Conservation (phyloP, 179 eudicot species). For the Spinacia oleracea region DNA sequence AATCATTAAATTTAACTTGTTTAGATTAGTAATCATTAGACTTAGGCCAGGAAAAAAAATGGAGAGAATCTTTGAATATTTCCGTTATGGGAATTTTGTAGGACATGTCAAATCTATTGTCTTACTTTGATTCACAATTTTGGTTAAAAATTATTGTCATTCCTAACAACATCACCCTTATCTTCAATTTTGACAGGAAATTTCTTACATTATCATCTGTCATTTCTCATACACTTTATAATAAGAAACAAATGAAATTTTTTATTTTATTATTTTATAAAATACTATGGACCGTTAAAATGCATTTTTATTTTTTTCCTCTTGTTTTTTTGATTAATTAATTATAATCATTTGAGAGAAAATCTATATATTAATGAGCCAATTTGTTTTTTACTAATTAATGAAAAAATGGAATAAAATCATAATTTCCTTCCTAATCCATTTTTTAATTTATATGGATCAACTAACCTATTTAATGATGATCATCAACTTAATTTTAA, state of each 20-base stretch:
- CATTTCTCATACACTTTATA: background rate
- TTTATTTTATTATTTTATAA: background rate
- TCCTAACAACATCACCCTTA: background rate
- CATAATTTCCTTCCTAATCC: background rate
- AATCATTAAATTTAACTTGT: background rate
- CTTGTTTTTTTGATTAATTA: background rate
- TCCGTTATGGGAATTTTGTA: conserved; percentile 21
- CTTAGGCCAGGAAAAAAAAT: background rate
- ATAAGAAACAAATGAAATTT: background rate
- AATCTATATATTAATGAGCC: no score
- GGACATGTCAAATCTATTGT: conserved; percentile 31
- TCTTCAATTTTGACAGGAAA: background rate
- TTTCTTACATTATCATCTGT: conserved; percentile 10
- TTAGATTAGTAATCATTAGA: background rate
- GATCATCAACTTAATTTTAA: background rate
- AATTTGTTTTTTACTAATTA: no score
- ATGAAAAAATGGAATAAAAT: no score
- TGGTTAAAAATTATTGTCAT: conserved; percentile 16
- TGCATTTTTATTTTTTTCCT: background rate
- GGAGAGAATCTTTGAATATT: conserved; percentile 27
- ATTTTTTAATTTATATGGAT: no score
- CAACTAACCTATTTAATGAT: no score
- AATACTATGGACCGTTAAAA: background rate
- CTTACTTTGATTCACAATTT: conserved; percentile 20
- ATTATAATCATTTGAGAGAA: background rate